Base-by-base conservation (phyloP, 257 asterid species). In the Solanum virginianum region DNA sequence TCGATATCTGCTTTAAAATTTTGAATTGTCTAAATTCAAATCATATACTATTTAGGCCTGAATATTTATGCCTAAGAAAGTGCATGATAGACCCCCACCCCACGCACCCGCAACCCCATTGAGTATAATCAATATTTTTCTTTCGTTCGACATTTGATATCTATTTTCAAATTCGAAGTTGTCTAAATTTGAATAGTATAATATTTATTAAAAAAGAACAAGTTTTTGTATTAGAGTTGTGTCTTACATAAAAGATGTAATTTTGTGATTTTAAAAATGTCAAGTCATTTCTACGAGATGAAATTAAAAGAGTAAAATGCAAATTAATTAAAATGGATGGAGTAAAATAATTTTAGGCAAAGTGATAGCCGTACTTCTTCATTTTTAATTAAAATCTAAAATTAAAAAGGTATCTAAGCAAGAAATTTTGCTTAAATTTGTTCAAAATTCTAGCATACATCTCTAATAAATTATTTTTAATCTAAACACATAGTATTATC, bases 161-260 rank as follows among this genome's bases (percentile, higher is more conserved):
- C 26, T 39, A 0, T 1, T 24, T 24, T 63, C 0, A 2, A 24
- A 0, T 63, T 7, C 0, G 2, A 0, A 63, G 1, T 24, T 12
- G 1, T 6, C 1, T 12, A 1, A 12, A 63, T 1, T 63, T 4
- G 10, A 6, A 24, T 12, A 3, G 1, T 16, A 14, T 54, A 15
- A 15, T 18, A 7, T 1, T 53, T 53, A 53, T 3, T 3, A 4
- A 53, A 62, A 2, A 4, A 60, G 36, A 62, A 17, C 16, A 9
- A 1, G 0, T 4, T 22, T 60, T 22, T 60, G 10, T 5, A 62
- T 11, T 8, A n/a, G 0, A 60, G 1, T 60, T 57, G 1, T 18
- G 2, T 18, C 18, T 57, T n/a, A 57, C 1, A 3, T 7, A 56
- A 18, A 59, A 20, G 6, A 1, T 59, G 9, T 59, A 59, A 59